Evolutionary conservation across 2,329 filamentous ascomycete species (phyloP).

Genomic region (Tolypocladium inflatum): DNA sequence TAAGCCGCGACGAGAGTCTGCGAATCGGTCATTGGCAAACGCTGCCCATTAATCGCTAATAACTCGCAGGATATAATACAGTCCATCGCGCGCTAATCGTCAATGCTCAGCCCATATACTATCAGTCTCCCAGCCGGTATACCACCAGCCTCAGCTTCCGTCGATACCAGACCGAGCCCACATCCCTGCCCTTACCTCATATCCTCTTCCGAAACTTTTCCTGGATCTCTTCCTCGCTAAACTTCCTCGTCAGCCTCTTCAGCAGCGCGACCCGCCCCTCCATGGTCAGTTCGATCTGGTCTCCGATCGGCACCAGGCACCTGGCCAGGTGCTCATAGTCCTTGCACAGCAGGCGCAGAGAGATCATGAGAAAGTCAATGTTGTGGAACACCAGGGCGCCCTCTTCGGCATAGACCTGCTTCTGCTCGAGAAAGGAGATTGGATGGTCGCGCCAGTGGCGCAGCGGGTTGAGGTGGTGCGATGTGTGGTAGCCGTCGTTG

Average conservation of each 20-base stretch:
- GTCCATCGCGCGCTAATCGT: background rate
- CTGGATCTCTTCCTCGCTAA: constrained; percentile 55
- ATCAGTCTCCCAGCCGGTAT: background rate
- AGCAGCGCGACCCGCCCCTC: constrained; percentile 56
- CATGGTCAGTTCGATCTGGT: constrained; percentile 57
- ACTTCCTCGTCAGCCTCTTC: constrained; percentile 52
- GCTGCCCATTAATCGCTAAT: background rate
- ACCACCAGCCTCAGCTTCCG: too few species aligned
- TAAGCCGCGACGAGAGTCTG: too few species aligned
- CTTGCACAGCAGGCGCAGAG: constrained; percentile 56
- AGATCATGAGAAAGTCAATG: constrained; percentile 74
- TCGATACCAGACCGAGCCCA: too few species aligned
- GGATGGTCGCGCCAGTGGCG: constrained; percentile 79
- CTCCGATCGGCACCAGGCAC: constrained; percentile 64
- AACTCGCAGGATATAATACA: background rate
- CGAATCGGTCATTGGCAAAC: too few species aligned
- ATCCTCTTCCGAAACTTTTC: constrained; percentile 37
- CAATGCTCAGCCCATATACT: background rate
- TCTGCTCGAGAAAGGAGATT: constrained; percentile 59
- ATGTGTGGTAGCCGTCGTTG: constrained; percentile 77
- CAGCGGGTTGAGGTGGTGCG: constrained; percentile 68
- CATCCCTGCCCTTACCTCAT: background rate
- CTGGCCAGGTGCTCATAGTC: constrained; percentile 61
- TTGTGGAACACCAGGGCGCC: constrained; percentile 69
- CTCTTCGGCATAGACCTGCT: constrained; percentile 55